A percentile compares a stretch with the other conserved stretches of the same genome.
Evolutionary conservation across 352 stramenopile genomes (phyloP).

Genomic region (Discostella stelligera): DNA sequence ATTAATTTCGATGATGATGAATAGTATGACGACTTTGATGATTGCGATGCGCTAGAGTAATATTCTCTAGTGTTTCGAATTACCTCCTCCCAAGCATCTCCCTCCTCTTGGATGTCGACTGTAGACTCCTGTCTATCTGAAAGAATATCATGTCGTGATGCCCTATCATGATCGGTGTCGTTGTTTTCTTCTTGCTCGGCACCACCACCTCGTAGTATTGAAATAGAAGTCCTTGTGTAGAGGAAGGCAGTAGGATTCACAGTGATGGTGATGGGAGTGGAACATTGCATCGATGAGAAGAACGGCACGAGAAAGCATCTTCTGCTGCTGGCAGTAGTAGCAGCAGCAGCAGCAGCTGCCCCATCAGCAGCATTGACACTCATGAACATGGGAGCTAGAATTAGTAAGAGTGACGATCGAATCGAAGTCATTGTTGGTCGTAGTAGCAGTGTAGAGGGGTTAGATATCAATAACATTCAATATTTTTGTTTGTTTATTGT

Average conservation of each 20-base stretch:
- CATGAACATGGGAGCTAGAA: background rate
- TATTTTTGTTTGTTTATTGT: too few relatives aligned
- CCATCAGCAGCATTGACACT: background rate
- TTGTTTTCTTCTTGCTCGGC: background rate
- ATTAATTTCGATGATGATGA: background rate
- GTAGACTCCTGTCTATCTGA: background rate
- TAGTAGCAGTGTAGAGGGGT: too few relatives aligned
- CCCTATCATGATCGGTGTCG: background rate
- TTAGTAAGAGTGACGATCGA: background rate
- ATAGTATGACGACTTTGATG: slow-evolving; percentile 1
- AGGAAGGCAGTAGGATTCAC: background rate
- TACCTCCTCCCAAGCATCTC: slow-evolving; percentile 22
- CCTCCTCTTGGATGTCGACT: background rate
- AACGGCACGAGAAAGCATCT: background rate
- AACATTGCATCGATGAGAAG: background rate
- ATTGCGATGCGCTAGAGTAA: slow-evolving; percentile 5
- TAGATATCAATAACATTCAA: too few relatives aligned
- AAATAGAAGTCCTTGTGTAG: background rate
- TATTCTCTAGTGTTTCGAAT: slow-evolving; percentile 28
- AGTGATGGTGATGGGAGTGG: background rate
- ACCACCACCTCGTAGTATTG: slow-evolving; percentile 2
- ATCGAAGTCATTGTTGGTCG: background rate
- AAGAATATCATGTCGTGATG: background rate
- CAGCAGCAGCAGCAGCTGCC: too few relatives aligned
- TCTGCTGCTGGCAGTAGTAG: background rate